phyloP scores from a whole-genome alignment of 2,329 filamentous ascomycete species.

The Aspergillus fructus region DNA sequence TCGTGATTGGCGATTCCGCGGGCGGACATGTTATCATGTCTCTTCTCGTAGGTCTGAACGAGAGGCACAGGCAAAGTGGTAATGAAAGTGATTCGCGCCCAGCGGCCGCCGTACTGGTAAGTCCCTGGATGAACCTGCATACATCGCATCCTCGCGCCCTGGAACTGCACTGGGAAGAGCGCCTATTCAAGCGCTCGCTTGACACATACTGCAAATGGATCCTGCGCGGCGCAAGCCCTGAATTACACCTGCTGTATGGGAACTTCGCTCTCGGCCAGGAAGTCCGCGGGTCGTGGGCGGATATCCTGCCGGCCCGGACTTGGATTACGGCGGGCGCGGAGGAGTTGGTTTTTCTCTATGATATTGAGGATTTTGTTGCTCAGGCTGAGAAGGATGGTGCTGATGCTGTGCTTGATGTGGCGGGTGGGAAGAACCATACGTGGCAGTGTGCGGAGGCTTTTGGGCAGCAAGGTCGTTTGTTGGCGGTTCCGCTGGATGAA shows the following conservation, averaged over 20 bases:
- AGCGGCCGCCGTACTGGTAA: constrained; percentile 11
- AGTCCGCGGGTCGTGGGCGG: constrained; percentile 12
- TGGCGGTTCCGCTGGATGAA: constrained; percentile 3
- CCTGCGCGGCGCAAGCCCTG: not conserved
- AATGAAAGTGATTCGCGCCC: not conserved
- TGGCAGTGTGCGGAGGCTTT: constrained; percentile 20
- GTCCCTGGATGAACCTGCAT: constrained; percentile 17
- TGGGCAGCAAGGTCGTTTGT: constrained; percentile 11
- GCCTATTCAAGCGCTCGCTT: constrained; percentile 15
- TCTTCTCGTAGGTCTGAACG: constrained; percentile 7
- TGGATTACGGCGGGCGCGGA: constrained; percentile 17
- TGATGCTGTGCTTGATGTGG: constrained; percentile 3
- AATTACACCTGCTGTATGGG: constrained; percentile 1
- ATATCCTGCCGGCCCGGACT: constrained; percentile 14
- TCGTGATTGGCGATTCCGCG: constrained; percentile 17
- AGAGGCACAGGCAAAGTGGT: not conserved
- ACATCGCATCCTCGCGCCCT: constrained; percentile 11
- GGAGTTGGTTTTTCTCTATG: constrained; percentile 16
- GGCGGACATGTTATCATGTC: constrained; percentile 14
- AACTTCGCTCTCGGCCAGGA: constrained; percentile 11
- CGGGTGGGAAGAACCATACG: constrained; percentile 12
- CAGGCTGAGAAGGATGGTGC: constrained; percentile 7
- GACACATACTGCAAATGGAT: constrained; percentile 11
- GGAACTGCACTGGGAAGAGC: constrained; percentile 14
- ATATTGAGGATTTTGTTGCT: constrained; percentile 16